Conservation (phyloP, 2,329 filamentous ascomycete genomes). For the Talaromyces sp. region DNA sequence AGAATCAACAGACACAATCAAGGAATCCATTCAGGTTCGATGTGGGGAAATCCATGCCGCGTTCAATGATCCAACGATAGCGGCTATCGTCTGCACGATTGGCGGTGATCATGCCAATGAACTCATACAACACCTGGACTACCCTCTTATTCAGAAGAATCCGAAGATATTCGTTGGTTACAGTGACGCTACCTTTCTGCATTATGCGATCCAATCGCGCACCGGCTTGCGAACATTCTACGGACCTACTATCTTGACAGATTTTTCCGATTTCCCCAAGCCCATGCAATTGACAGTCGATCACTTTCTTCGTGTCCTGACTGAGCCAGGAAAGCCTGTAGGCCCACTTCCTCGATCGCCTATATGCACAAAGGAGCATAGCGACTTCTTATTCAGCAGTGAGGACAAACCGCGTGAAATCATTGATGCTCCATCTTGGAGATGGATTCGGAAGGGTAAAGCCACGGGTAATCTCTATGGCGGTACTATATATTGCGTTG, state of each 20-base stretch:
- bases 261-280: slow-evolving; percentile 24
- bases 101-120: slow-evolving; percentile 31
- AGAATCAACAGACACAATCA: neutral
- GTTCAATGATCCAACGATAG: slow-evolving; percentile 17
- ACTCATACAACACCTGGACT: slow-evolving; percentile 31
- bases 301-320: neutral
- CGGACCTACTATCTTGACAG: slow-evolving; percentile 27
- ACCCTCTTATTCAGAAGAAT: slow-evolving; percentile 27
- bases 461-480: slow-evolving; percentile 42
- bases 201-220: slow-evolving; percentile 25
- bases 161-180: slow-evolving; percentile 39
- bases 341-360: neutral
- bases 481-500: slow-evolving; percentile 37
- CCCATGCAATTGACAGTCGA: neutral
- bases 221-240: slow-evolving; percentile 31
- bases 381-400: neutral
- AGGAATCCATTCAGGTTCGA: neutral
- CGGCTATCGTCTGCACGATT: slow-evolving; percentile 30
- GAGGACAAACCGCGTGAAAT: neutral
- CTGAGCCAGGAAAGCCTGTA: neutral
- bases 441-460: slow-evolving; percentile 5
- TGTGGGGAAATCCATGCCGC: neutral
- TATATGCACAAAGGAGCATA: neutral
- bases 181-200: slow-evolving; percentile 34
- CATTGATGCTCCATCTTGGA: neutral